A percentile compares a stretch with the other conserved stretches of the same genome.
phyloP scores from a whole-genome alignment of 257 asterid genomes.

The Scutellaria galericulata region DNA sequence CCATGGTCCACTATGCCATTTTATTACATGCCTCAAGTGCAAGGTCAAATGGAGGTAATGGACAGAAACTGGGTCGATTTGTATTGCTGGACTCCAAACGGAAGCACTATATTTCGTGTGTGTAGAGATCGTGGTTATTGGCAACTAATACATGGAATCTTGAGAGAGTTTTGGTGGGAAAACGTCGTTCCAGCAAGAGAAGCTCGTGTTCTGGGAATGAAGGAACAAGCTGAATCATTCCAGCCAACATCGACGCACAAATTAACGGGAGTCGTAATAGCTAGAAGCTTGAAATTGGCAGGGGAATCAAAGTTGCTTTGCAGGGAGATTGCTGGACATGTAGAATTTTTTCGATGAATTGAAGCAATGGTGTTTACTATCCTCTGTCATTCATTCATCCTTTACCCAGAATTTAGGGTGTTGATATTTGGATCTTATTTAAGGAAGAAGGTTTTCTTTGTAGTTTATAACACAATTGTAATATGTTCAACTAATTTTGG shows the following conservation, averaged over 20 bases:
- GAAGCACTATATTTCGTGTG: conserved; percentile 82
- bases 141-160: conserved; percentile 67
- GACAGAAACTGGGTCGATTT: conserved; percentile 89
- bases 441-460: too few relatives aligned
- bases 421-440: too few relatives aligned
- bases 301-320: conserved; percentile 74
- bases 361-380: too few relatives aligned
- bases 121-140: conserved; percentile 73
- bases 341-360: conserved; percentile 49
- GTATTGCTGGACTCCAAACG: conserved; percentile 95
- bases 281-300: conserved; percentile 76
- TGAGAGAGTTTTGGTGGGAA: conserved; percentile 96
- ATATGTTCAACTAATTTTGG: too few relatives aligned
- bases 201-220: conserved; percentile 61
- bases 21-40: conserved; percentile 98
- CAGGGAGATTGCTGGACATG: conserved; percentile 86
- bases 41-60: conserved; percentile 98
- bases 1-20: conserved; percentile 85
- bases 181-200: conserved; percentile 89
- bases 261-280: conserved; percentile 69
- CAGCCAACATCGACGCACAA: conserved; percentile 72
- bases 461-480: too few relatives aligned
- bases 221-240: conserved; percentile 68
- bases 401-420: too few relatives aligned
- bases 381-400: too few relatives aligned